These are phyloP conservation scores for Paracoccidioides lutzii DNA, from an alignment of 2,329 filamentous ascomycete species.

Conservation along the genomic window DNA sequence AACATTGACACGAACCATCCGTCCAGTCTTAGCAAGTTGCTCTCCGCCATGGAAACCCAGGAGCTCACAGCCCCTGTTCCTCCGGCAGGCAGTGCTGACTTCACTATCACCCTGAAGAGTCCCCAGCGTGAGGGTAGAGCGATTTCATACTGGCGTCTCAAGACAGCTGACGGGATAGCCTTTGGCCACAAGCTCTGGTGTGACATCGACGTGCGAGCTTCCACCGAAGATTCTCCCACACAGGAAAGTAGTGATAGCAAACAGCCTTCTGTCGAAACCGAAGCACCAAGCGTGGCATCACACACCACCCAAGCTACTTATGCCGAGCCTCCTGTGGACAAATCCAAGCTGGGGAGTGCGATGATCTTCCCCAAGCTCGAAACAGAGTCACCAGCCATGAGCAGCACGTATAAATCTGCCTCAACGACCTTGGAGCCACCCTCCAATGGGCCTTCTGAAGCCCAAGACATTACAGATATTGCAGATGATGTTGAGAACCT, in stretches of 20 bases:
- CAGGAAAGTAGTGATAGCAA: conserved; percentile 6
- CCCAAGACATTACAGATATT: conserved; percentile 35
- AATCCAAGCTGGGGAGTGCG: conserved; percentile 41
- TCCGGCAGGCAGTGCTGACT: conserved; percentile 62
- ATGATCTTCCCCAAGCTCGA: conserved; percentile 98
- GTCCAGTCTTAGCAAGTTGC: conserved; percentile 62
- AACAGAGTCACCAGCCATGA: conserved; percentile 73
- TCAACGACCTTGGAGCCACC: conserved; percentile 19
- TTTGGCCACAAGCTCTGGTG: conserved; percentile 96
- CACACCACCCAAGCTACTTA: conserved; percentile 13
- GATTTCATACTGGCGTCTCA: conserved; percentile 95
- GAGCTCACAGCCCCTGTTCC: conserved; percentile 55
- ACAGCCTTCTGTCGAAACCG: conserved; percentile 7
- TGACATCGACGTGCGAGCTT: conserved; percentile 55
- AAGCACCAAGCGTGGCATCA: neutral
- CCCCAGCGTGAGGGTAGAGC: conserved; percentile 62
- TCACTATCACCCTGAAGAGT: conserved; percentile 74
- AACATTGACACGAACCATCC: conserved; percentile 70
- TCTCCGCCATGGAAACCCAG: conserved; percentile 70
- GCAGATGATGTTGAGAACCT: conserved; percentile 48
- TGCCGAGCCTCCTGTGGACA: conserved; percentile 18
- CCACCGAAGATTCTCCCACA: neutral
- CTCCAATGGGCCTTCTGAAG: conserved; percentile 36
- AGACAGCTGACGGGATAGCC: conserved; percentile 61
- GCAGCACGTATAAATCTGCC: conserved; percentile 57